Percentiles rank a stretch among this genome's conserved stretches.
phyloP scores from a whole-genome alignment of 306 rosid species.

The Glycine tomentella region DNA sequence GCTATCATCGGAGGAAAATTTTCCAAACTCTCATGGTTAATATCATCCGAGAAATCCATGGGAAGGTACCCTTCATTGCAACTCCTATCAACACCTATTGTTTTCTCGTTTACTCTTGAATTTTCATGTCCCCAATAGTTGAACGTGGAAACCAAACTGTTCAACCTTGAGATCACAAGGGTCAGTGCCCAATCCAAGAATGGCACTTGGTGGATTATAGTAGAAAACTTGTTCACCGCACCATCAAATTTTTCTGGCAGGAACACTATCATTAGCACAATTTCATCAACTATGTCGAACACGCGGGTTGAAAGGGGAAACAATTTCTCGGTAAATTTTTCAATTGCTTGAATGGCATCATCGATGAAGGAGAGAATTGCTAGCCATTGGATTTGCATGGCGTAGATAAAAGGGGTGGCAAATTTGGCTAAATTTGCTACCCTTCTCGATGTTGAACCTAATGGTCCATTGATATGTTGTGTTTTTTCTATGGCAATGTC shows the following conservation, averaged over 20 bases:
- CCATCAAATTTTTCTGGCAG: conserved; percentile 64
- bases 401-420: conserved; percentile 51
- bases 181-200: conserved; percentile 56
- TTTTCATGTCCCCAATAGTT: conserved; percentile 47
- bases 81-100: conserved; percentile 53
- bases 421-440: conserved; percentile 40
- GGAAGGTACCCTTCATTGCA: conserved; percentile 4
- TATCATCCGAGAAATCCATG: no score
- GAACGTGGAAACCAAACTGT: conserved; percentile 50
- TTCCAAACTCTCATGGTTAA: background rate
- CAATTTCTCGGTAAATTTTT: conserved; percentile 51
- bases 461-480: conserved; percentile 60
- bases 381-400: conserved; percentile 56
- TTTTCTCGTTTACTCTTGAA: conserved; percentile 59
- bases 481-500: conserved; percentile 48
- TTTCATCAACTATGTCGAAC: conserved; percentile 65
- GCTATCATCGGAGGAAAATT: conserved; percentile 44
- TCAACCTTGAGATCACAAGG: conserved; percentile 53
- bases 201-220: conserved; percentile 46
- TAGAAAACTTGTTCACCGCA: conserved; percentile 47
- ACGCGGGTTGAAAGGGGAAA: conserved; percentile 61
- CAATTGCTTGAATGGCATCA: conserved; percentile 52
- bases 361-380: conserved; percentile 65
- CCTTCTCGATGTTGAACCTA: conserved; percentile 59
- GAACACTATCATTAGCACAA: conserved; percentile 43